Conservation (phyloP, 108 stramenopile genomes). For the Conticribra guillardii region DNA sequence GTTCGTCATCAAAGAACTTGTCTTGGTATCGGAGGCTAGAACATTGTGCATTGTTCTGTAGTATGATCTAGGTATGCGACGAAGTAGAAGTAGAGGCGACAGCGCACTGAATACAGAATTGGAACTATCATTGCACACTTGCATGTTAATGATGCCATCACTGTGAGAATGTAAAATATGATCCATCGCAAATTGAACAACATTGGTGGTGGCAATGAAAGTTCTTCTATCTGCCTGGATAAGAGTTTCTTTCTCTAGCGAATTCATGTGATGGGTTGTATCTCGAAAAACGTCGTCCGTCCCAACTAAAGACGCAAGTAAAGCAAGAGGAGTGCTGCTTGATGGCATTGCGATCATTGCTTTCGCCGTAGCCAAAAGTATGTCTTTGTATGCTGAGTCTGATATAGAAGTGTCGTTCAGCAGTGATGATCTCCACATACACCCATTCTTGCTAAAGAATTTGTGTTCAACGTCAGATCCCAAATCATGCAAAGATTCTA, state of each 20-base stretch:
- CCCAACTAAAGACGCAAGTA: slow-evolving; percentile 22
- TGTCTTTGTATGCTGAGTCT: slow-evolving; percentile 24
- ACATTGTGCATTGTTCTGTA: slow-evolving; percentile 19
- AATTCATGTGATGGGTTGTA: no score
- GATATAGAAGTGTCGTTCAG: slow-evolving; percentile 2
- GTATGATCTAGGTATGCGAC: slow-evolving; percentile 32
- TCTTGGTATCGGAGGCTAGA: slow-evolving; percentile 5
- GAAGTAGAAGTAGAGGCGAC: slow-evolving; percentile 38
- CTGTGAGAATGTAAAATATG: slow-evolving; percentile 1
- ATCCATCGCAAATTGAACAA: slow-evolving; percentile 19
- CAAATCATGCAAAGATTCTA: slow-evolving; percentile 7
- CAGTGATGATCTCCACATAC: slow-evolving; percentile 24
- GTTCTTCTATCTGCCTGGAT: slow-evolving; percentile 17
- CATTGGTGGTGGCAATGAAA: slow-evolving; percentile 18
- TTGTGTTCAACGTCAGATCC: background rate
- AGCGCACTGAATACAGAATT: slow-evolving; percentile 16
- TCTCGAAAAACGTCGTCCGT: background rate
- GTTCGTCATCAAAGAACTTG: background rate
- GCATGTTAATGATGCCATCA: background rate
- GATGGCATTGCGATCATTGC: slow-evolving; percentile 32
- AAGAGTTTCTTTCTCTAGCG: no score
- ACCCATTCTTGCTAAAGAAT: slow-evolving; percentile 27
- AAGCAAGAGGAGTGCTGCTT: slow-evolving; percentile 28
- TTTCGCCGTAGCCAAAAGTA: slow-evolving; percentile 29
- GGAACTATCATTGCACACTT: background rate